Conservation (phyloP, 1,284 basidiomycete species). For the Trametes sp. region DNA sequence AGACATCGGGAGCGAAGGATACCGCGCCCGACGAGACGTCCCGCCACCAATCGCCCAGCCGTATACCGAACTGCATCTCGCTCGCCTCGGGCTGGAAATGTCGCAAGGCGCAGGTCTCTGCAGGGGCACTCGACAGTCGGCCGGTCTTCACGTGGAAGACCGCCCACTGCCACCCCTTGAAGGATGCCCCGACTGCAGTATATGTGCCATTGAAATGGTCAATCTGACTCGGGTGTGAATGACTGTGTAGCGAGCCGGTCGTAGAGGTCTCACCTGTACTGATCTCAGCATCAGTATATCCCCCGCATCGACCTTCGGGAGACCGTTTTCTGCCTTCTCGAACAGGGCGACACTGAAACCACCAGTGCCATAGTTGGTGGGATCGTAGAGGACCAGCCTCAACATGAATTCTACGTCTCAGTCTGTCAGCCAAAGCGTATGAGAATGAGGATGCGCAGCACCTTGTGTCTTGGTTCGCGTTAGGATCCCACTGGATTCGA, state of each 20-base stretch:
- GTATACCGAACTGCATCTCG: constrained; percentile 47
- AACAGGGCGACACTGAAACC: constrained; percentile 59
- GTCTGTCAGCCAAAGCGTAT: neutral
- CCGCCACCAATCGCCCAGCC: constrained; percentile 58
- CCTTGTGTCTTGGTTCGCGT: constrained; percentile 28
- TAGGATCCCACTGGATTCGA: constrained; percentile 18
- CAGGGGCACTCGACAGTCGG: constrained; percentile 14
- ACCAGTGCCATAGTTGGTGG: constrained; percentile 45
- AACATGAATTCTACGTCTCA: constrained; percentile 12
- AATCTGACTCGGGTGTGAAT: constrained; percentile 32
- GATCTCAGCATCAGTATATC: constrained; percentile 53
- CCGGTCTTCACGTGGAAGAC: constrained; percentile 37
- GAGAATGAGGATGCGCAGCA: constrained; percentile 5
- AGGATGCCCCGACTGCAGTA: constrained; percentile 43
- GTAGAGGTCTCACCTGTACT: constrained; percentile 25
- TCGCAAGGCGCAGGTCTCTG: constrained; percentile 11
- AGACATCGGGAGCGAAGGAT: constrained; percentile 2
- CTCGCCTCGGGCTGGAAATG: constrained; percentile 34
- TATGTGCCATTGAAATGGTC: constrained; percentile 36
- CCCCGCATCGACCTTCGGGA: constrained; percentile 54
- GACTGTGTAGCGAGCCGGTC: neutral
- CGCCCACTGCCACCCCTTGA: constrained; percentile 41
- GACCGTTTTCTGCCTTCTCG: constrained; percentile 53
- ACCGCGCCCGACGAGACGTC: constrained; percentile 12
- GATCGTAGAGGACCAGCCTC: constrained; percentile 48